Evolutionary conservation across 1,139 yeast species (phyloP).

Genomic region (Hanseniaspora sp.): DNA sequence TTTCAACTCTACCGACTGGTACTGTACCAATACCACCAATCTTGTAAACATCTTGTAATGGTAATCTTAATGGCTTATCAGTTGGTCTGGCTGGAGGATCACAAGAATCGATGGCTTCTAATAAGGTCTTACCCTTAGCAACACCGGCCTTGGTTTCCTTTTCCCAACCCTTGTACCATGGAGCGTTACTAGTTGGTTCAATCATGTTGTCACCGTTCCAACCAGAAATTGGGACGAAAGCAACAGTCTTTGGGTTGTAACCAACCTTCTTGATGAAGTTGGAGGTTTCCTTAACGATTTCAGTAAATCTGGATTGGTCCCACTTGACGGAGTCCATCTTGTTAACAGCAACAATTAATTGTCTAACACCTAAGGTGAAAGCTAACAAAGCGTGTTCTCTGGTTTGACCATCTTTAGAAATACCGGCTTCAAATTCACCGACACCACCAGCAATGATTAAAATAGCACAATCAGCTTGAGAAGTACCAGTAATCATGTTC

Average conservation of each 20-base stretch:
- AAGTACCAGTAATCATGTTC: constrained; percentile 87
- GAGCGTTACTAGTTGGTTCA: constrained; percentile 69
- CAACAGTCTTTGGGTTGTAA: constrained; percentile 84
- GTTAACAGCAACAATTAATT: constrained; percentile 82
- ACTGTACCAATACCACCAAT: constrained; percentile 90
- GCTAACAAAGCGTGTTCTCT: constrained; percentile 97
- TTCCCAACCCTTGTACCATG: constrained; percentile 89
- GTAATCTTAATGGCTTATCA: constrained; percentile 84
- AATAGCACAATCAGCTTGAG: constrained; percentile 96
- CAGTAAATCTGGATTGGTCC: constrained; percentile 71
- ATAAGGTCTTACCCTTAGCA: constrained; percentile 72
- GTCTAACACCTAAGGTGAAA: constrained; percentile 95
- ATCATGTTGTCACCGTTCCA: constrained; percentile 94
- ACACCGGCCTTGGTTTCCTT: constrained; percentile 76
- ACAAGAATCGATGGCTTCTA: constrained; percentile 78
- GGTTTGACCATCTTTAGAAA: constrained; percentile 98
- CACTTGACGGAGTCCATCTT: constrained; percentile 88
- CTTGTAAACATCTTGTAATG: constrained; percentile 88
- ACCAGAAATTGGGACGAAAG: constrained; percentile 87
- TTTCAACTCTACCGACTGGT: constrained; percentile 91
- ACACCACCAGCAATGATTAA: constrained; percentile 95
- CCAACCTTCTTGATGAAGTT: constrained; percentile 89
- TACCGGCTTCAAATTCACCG: constrained; percentile 98
- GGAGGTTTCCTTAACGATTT: constrained; percentile 72
- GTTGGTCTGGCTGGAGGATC: constrained; percentile 79